Conservation (phyloP, 176 grass and related monocot species). For the Carex myosuroides region DNA sequence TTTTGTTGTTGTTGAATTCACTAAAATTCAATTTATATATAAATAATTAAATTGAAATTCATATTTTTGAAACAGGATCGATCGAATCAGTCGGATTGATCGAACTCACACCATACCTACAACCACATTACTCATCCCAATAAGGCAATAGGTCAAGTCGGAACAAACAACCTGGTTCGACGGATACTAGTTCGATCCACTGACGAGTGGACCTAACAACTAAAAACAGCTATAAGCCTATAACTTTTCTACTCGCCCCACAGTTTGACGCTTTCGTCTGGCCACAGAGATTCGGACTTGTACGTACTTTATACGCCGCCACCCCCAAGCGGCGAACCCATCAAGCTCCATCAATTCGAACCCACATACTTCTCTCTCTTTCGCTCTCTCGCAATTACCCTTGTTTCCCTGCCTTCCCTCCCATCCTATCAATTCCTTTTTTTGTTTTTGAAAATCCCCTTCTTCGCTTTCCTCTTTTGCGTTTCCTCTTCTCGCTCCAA, state of each 20-base stretch:
- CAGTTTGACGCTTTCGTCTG: background rate
- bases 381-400: background rate
- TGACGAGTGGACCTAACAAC: background rate
- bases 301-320: background rate
- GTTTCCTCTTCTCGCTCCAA: constrained; percentile 1
- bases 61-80: no score
- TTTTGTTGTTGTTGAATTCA: no score
- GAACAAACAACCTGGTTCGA: background rate
- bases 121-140: no score
- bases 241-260: background rate
- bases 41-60: no score
- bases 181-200: background rate
- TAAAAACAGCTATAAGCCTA: background rate
- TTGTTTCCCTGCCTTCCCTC: background rate
- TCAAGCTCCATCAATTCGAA: background rate
- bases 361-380: background rate
- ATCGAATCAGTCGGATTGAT: no score
- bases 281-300: background rate
- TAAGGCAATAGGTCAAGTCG: background rate
- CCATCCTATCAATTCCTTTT: background rate
- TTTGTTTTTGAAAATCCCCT: constrained; percentile 1
- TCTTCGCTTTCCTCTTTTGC: background rate
- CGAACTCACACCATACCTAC: no score
- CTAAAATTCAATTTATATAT: no score
- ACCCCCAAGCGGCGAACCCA: background rate